Evolutionary conservation across 805 yeast genomes (phyloP), one percentile per base, ranked within the genome.

Genomic region (Isabelozyma gotoi): DNA sequence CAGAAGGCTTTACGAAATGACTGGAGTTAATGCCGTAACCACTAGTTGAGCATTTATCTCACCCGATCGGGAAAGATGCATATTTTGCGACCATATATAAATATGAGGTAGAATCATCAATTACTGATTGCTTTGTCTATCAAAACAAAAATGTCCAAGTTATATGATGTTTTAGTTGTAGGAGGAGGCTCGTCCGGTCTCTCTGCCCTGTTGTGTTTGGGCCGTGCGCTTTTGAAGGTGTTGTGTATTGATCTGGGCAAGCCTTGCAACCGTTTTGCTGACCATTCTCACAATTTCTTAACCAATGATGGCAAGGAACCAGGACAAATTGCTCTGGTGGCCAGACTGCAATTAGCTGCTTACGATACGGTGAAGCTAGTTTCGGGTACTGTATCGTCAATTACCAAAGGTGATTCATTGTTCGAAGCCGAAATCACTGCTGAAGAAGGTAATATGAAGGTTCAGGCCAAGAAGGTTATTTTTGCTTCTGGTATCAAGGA

Each of bases 251-350:
- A 48, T 40, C 20, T 44, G 7, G 40, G 42, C 1, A 17, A 31
- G 18, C 51, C 52, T 12, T 50, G 55, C 37, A 50, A 50, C 42
- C 43, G 55, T 17, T 50, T 33, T 39, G 49, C 52, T 8, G 19
- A 36, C 10, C 42, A 50, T n/a, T 40, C 52, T 3, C 52, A 48
- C 24, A 50, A 50, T 32, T 44, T 50, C 14, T 7, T 44, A 3
- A 40, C 45, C 4, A 36, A 46, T 29, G 55, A 50, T 38, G 52
- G 52, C 5, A 36, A 46, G 10, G 17, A 33, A 10, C 52, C 52
- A 2, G 7, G 20, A 10, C 19, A 19, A 2, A 44, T 50, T n/a
- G 17, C 19, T 20, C 10, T 19, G n/a, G 11, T 31, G 2, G 50
- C 43, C 6, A 36, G 16, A 17, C 39, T 37, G 3, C 41, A 47